These are phyloP conservation scores for Sphagnum magellanicum DNA, from an alignment of 228 moss, liverwort and hornwort species.

Conservation along the genomic window DNA sequence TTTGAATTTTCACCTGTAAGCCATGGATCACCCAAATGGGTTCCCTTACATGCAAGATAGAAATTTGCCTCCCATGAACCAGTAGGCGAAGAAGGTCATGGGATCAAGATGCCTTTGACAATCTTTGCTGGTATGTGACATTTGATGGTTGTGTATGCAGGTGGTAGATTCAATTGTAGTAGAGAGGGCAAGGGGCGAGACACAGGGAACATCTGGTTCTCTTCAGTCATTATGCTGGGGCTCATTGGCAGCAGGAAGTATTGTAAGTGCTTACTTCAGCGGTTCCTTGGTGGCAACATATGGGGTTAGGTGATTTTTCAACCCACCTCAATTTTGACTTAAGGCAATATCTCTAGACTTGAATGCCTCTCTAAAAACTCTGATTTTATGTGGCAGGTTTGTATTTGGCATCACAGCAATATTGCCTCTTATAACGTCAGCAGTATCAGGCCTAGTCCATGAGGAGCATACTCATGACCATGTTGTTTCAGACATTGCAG, in stretches of 20 bases:
- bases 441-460: slow-evolving; percentile 70
- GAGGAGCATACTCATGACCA: slow-evolving; percentile 45
- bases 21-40: neutral
- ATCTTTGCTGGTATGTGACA: neutral
- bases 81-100: neutral
- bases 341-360: neutral
- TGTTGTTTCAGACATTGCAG: slow-evolving; percentile 3
- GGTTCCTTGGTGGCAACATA: slow-evolving; percentile 87
- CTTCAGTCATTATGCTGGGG: slow-evolving; percentile 99
- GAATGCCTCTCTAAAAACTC: neutral
- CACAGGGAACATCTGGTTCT: slow-evolving; percentile 91
- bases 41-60: no score
- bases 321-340: neutral
- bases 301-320: slow-evolving; percentile 67
- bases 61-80: neutral
- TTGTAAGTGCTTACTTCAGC: slow-evolving; percentile 93
- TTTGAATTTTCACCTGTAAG: neutral
- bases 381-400: slow-evolving; percentile 45
- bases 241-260: slow-evolving; percentile 81
- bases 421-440: slow-evolving; percentile 85
- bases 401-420: slow-evolving; percentile 90
- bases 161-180: slow-evolving; percentile 99
- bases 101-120: neutral
- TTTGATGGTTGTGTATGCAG: slow-evolving; percentile 14
- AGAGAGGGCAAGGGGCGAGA: slow-evolving; percentile 93